Conservation (phyloP, 208 protist species). For the Acanthamoeba culbertsoni region DNA sequence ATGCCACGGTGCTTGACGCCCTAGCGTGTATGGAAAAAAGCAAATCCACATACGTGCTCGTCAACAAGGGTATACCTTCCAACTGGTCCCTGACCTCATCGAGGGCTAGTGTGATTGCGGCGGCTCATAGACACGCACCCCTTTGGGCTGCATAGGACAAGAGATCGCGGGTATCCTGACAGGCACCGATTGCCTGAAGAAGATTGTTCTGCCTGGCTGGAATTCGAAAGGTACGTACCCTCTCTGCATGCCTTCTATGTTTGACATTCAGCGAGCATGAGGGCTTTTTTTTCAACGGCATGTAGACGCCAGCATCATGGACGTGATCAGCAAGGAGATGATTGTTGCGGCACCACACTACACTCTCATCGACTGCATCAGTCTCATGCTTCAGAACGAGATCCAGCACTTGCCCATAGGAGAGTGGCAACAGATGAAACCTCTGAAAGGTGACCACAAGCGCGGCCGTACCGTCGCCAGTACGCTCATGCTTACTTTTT, state of each 20-base stretch:
- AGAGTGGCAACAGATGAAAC: not conserved
- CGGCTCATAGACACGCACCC: too few relatives aligned
- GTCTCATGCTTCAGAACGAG: not conserved
- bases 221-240: not conserved
- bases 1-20: not conserved
- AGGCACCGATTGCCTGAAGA: not conserved
- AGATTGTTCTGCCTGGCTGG: not conserved
- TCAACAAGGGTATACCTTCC: not conserved
- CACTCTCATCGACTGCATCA: conserved; percentile 19
- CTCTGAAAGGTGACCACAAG: not conserved
- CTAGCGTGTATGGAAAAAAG: not conserved
- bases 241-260: not conserved
- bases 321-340: not conserved
- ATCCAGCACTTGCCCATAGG: conserved; percentile 8
- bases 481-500: not conserved
- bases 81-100: too few relatives aligned
- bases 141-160: not conserved
- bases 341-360: not conserved
- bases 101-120: too few relatives aligned
- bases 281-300: not conserved
- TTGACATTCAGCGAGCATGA: not conserved
- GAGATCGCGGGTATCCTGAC: not conserved
- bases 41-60: not conserved
- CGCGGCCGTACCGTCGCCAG: not conserved
- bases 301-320: not conserved